Percentiles rank a stretch among this genome's conserved stretches.
Conservation (phyloP, 1,284 basidiomycete species). For the Melampsora occidentalis region DNA sequence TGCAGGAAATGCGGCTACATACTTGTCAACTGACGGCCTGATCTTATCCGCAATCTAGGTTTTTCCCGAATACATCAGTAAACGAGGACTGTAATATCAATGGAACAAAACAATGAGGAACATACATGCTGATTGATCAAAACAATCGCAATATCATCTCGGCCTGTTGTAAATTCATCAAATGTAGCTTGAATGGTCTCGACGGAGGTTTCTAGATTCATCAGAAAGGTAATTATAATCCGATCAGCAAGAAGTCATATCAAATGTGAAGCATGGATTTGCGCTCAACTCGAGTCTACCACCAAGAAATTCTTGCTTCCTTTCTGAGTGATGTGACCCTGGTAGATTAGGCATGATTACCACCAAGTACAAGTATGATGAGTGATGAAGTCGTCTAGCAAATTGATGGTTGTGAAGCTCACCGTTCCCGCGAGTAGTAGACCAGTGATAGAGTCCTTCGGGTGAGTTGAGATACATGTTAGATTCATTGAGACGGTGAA, state of each 20-base stretch:
- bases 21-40: slow-evolving; percentile 87
- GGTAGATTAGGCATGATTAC: neutral
- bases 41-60: slow-evolving; percentile 90
- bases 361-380: neutral
- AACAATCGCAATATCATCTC: slow-evolving; percentile 88
- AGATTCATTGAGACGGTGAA: slow-evolving; percentile 12
- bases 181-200: slow-evolving; percentile 83
- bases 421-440: slow-evolving; percentile 83
- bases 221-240: neutral
- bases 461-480: neutral
- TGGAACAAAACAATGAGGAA: neutral
- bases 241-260: neutral
- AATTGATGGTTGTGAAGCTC: neutral
- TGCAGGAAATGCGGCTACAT: slow-evolving; percentile 93
- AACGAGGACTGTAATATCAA: neutral
- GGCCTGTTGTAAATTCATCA: slow-evolving; percentile 77
- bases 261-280: neutral
- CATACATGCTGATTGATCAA: slow-evolving; percentile 84
- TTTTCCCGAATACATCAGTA: neutral
- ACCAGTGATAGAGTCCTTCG: slow-evolving; percentile 88
- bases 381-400: neutral
- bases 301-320: slow-evolving; percentile 95
- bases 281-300: slow-evolving; percentile 75
- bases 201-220: slow-evolving; percentile 74
- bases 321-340: slow-evolving; percentile 72